Conservation (phyloP, 2,329 filamentous ascomycete species). For the Cercospora zeae-maydis region DNA sequence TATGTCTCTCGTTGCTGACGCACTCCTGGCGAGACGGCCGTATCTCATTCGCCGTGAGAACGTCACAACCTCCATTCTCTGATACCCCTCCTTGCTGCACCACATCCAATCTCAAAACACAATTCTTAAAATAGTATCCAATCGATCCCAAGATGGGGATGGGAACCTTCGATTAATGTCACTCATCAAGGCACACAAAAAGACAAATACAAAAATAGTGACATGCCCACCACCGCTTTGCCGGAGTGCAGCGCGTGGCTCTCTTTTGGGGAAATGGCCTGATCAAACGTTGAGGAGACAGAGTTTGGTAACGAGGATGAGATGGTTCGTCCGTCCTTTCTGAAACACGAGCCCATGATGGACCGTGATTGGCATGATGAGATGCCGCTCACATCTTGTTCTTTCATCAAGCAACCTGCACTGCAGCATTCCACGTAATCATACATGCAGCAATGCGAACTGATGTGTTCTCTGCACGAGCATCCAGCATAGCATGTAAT, state of each 20-base stretch:
- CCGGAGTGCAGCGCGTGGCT: neutral
- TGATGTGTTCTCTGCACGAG: no score
- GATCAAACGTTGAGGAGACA: neutral
- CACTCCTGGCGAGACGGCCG: neutral
- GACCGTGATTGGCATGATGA: neutral
- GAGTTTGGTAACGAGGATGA: neutral
- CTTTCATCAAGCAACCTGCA: no score
- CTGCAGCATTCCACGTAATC: no score
- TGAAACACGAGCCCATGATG: neutral
- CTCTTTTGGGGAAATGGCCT: neutral
- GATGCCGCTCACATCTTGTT: no score
- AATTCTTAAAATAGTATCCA: neutral
- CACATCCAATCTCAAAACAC: neutral
- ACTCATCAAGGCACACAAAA: neutral
- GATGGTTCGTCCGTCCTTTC: neutral
- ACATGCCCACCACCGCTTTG: neutral
- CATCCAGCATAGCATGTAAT: no score
- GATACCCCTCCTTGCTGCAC: neutral
- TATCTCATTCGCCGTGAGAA: neutral
- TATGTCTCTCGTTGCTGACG: neutral
- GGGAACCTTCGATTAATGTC: neutral
- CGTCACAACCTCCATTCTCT: neutral
- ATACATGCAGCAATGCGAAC: no score
- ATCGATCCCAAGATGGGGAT: neutral
- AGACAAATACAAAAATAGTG: neutral